A percentile compares a stretch with the other conserved stretches of the same genome.
Evolutionary conservation across 2,329 filamentous ascomycete species (phyloP).

Genomic region (Cladosporium austrohemisphaericum): DNA sequence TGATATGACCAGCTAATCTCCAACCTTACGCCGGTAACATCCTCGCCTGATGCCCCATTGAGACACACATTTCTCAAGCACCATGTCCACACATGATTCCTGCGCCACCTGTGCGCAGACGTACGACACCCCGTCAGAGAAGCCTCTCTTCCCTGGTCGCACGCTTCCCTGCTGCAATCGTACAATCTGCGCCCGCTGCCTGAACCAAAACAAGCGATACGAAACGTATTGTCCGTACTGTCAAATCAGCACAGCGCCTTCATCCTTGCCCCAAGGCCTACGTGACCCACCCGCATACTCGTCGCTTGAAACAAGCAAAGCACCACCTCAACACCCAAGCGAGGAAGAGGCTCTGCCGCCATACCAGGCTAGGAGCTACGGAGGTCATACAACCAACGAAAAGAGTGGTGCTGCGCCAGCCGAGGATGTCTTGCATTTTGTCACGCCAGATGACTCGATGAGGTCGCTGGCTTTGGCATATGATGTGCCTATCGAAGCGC

Average conservation of each 20-base stretch:
- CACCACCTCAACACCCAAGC: slow-evolving; percentile 35
- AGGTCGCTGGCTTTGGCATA: slow-evolving; percentile 68
- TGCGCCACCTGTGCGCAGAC: slow-evolving; percentile 33
- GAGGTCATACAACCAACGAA: slow-evolving; percentile 30
- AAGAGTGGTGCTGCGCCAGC: slow-evolving; percentile 34
- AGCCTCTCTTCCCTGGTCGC: slow-evolving; percentile 57
- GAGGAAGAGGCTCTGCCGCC: slow-evolving; percentile 42
- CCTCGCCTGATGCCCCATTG: no score
- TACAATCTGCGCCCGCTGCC: slow-evolving; percentile 67
- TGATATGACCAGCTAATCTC: background rate
- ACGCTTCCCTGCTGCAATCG: slow-evolving; percentile 66
- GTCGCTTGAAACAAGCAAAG: slow-evolving; percentile 18
- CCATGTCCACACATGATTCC: slow-evolving; percentile 18
- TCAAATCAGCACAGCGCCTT: slow-evolving; percentile 63
- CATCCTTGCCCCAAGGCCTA: slow-evolving; percentile 60
- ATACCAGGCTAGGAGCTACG: slow-evolving; percentile 32
- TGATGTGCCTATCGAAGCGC: slow-evolving; percentile 58
- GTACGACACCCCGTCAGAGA: slow-evolving; percentile 46
- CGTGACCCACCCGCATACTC: slow-evolving; percentile 65
- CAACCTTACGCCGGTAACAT: background rate
- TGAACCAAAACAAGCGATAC: slow-evolving; percentile 66
- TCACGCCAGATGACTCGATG: slow-evolving; percentile 67
- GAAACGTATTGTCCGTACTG: slow-evolving; percentile 68
- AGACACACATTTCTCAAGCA: no score
- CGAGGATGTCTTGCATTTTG: slow-evolving; percentile 71